Evolutionary conservation across 2,329 filamentous ascomycete species (phyloP).

Genomic region (Cadophora sp.): DNA sequence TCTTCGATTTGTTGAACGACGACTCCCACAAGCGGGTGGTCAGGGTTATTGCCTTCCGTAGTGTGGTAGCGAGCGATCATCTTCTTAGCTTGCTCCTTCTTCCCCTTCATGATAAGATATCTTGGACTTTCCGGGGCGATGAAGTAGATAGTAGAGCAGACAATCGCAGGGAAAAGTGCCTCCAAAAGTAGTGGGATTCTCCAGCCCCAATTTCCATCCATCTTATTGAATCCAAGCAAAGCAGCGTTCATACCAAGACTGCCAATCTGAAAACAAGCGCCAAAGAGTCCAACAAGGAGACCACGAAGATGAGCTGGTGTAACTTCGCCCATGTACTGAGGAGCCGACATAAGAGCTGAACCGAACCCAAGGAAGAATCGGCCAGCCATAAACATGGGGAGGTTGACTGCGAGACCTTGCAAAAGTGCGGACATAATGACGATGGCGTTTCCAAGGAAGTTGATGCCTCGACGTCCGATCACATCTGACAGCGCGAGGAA

Average conservation of each 20-base stretch:
- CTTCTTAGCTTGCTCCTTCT: slow-evolving; percentile 44
- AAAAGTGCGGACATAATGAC: slow-evolving; percentile 51
- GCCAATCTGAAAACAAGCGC: slow-evolving; percentile 51
- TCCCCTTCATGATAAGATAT: slow-evolving; percentile 46
- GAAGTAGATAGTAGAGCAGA: slow-evolving; percentile 35
- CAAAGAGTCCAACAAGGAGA: slow-evolving; percentile 54
- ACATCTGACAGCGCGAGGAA: slow-evolving; percentile 58
- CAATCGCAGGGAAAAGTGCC: slow-evolving; percentile 28
- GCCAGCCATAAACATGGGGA: slow-evolving; percentile 38
- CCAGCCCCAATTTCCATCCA: slow-evolving; percentile 37
- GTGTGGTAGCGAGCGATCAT: slow-evolving; percentile 55
- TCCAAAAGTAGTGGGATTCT: slow-evolving; percentile 32
- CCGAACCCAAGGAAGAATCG: slow-evolving; percentile 39
- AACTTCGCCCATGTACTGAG: slow-evolving; percentile 55
- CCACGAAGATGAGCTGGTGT: slow-evolving; percentile 56
- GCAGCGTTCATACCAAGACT: slow-evolving; percentile 48
- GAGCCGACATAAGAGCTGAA: slow-evolving; percentile 40
- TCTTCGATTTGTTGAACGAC: slow-evolving; percentile 43
- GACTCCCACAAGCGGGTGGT: slow-evolving; percentile 34
- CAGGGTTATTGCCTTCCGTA: slow-evolving; percentile 45
- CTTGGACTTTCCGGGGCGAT: slow-evolving; percentile 42
- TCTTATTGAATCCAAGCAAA: slow-evolving; percentile 46
- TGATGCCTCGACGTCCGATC: slow-evolving; percentile 57
- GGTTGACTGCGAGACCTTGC: slow-evolving; percentile 33
- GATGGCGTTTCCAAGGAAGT: slow-evolving; percentile 53